Base-by-base conservation (phyloP, 495 filamentous ascomycete species). In the Cenococcum geophilum region DNA sequence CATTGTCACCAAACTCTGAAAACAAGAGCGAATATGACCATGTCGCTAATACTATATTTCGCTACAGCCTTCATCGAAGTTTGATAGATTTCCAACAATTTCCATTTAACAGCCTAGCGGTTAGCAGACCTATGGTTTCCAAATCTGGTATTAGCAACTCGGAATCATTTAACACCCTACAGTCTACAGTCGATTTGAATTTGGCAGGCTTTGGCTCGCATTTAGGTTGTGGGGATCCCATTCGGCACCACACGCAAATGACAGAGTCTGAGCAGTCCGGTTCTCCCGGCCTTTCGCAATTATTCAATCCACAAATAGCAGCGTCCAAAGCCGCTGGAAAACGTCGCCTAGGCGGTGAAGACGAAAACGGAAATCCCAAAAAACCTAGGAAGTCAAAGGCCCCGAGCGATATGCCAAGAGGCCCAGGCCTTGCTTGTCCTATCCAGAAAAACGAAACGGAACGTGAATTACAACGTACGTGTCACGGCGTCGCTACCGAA, bases 191-290 rank as follows among this genome's bases (percentile, higher is more conserved):
- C 45, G 22, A 49, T 18, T 1, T 49, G 1, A 23, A 52, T 52
- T 20, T 52, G 20, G 49, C 49, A 10, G 49, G 49, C 16, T 23
- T 52, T 20, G 49, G 49, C 20, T 52, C 49, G 14, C 49, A 52
- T 52, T n/a, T 52, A 23, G 21, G 21, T 27, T 32, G 25, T 10
- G 23, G 25, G 21, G 21, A 52, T 32, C 5, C 16, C 23, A 52
- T 45, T 45, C 40, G 40, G 11, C 40, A 45, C 11, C 12, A 14
- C 18, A 18, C 40, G 12, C 40, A 14, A 14, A 4, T 14, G 4
- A 1, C 40, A 45, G 18, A 18, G 12, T 16, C 12, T 45, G 14
- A 18, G 18, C 40, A 45, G 40, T 45, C 40, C 40, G 11, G 40
- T 16, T 45, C 40, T 18, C 14, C 18, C 11, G 11, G 40, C 1